Percentiles rank a stretch among this genome's conserved stretches.
phyloP scores from a whole-genome alignment of 163 green algal genomes.

The Scenedesmus sp. region DNA sequence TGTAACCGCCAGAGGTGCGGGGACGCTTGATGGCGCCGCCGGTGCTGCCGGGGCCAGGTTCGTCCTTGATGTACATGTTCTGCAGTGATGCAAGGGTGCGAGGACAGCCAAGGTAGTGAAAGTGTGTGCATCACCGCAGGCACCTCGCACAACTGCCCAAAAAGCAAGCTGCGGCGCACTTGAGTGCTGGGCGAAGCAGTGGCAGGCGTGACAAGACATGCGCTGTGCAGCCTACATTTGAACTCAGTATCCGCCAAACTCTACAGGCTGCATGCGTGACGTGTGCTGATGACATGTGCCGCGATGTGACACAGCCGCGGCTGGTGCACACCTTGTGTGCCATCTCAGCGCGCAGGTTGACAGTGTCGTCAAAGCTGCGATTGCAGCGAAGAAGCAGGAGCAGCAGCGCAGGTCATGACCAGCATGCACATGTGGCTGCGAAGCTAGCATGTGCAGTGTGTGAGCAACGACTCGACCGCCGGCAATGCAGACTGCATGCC shows the following conservation, averaged over 20 bases:
- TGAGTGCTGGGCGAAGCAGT: no score
- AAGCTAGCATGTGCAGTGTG: not conserved
- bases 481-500: not conserved
- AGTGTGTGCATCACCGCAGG: no score
- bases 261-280: not conserved
- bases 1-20: slow-evolving; percentile 26
- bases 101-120: no score
- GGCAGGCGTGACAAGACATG: not conserved
- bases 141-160: no score
- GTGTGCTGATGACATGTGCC: not conserved
- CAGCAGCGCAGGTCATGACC: not conserved
- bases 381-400: not conserved
- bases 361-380: slow-evolving; percentile 73
- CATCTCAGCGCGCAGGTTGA: slow-evolving; percentile 86
- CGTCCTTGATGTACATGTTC: slow-evolving; percentile 76
- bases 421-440: not conserved
- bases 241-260: no score
- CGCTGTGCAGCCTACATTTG: not conserved
- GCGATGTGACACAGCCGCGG: not conserved
- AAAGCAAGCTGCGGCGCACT: no score
- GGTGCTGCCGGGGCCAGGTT: not conserved
- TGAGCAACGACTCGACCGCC: not conserved
- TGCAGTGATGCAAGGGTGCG: slow-evolving; percentile 26
- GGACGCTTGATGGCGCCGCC: not conserved
- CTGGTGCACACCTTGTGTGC: slow-evolving; percentile 78